Evolutionary conservation across 73 alveolate species (phyloP), one percentile per base, ranked within the genome.

Genomic region (Paramecium caudatum): DNA sequence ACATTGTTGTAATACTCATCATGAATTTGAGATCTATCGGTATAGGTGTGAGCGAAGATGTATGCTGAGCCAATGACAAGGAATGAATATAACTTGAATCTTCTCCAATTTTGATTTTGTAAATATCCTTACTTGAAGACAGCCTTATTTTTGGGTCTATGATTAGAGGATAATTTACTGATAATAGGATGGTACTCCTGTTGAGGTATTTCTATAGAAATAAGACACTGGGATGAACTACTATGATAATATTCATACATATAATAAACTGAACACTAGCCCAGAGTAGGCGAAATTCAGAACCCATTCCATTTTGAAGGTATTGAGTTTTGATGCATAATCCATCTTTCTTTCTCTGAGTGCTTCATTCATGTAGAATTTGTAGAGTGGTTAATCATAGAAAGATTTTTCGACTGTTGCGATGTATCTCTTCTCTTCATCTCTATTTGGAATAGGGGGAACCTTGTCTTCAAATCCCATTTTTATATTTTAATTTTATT

Each of bases 351-450:
- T 37, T 39, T 19, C 45, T 74, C 88, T 74, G n/a, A 74, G 32
- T 13, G 88, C 88, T 41, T 74, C 88, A 74, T 74, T 74, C 88
- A 74, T 74, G 43, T 74, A 74, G 55, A 74, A 45, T 74, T 74
- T 74, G 43, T 74, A 45, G 43, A 74, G 68, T 9, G 88, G 88
- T 74, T 74, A 39, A 21, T 37, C 62, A 8, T 45, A 41, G n/a
- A 37, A 74, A 0, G 88, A 74, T 68, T 74, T 45, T 74, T 74
- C 88, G 43, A 43, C 65, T 36, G 62, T 43, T 6, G 43, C 47
- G 19, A 74, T 74, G 19, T 39, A 74, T 36, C 69, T 23, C 47
- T 27, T 41, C 43, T 74, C 88, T 45, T 74, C 17, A 37, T 74
- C 62, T 74, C 88, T 74, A 45, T 74, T 45, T 12, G 88, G 88